Percentiles rank a stretch among this genome's conserved stretches.
Conservation (phyloP, 2,329 filamentous ascomycete genomes). For the Sordariomycetes sp. region DNA sequence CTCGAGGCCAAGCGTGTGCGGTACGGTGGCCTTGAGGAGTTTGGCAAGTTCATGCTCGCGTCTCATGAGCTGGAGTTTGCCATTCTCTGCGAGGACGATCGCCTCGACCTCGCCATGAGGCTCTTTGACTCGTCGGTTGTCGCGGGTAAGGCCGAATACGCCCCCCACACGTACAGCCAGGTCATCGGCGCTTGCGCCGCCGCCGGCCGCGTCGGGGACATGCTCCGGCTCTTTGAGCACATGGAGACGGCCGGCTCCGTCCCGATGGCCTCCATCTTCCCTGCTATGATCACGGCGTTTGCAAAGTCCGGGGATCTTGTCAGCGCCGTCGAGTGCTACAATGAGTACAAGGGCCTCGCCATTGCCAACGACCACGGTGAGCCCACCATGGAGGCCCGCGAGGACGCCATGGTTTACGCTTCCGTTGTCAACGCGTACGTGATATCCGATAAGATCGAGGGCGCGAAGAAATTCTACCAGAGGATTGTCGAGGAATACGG, state of each 20-base stretch:
- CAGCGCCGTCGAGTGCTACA: conserved; percentile 88
- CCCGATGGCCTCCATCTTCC: conserved; percentile 72
- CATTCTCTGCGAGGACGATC: conserved; percentile 77
- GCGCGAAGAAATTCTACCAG: conserved; percentile 73
- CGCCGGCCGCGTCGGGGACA: conserved; percentile 68
- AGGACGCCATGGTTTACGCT: conserved; percentile 78
- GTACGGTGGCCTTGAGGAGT: conserved; percentile 74
- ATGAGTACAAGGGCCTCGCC: conserved; percentile 84
- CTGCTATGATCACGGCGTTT: conserved; percentile 91
- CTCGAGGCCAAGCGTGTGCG: conserved; percentile 74
- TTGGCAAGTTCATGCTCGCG: conserved; percentile 74
- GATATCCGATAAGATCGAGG: conserved; percentile 63
- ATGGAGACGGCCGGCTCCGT: conserved; percentile 69
- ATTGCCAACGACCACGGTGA: conserved; percentile 69
- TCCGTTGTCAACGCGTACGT: conserved; percentile 86
- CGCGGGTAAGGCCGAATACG: conserved; percentile 51
- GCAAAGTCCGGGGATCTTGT: conserved; percentile 67
- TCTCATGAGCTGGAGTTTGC: conserved; percentile 81
- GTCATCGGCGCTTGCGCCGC: conserved; percentile 81
- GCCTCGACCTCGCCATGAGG: conserved; percentile 71
- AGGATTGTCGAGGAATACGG: conserved; percentile 57
- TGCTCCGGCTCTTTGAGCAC: conserved; percentile 82
- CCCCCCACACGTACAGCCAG: conserved; percentile 71
- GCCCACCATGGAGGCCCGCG: conserved; percentile 52
- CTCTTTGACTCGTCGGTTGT: conserved; percentile 68